phyloP scores from a whole-genome alignment of 345 rosid species.

The Camelina laxa region DNA sequence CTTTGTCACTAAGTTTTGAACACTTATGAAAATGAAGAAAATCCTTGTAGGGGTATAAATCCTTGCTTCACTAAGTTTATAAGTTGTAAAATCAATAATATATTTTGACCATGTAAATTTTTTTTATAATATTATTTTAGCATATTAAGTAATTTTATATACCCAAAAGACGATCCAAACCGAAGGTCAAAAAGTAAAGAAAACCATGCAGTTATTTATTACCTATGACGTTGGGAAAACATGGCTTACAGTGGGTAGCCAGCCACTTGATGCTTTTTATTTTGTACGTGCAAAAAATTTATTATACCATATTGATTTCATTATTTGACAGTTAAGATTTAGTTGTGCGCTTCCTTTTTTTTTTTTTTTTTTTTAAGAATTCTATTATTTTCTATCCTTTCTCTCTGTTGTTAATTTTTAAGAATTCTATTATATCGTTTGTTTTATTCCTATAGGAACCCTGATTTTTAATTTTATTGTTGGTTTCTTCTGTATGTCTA shows the following conservation, averaged over 20 bases:
- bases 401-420: too few species aligned
- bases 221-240: slow-evolving; percentile 63
- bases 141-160: background rate
- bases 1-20: slow-evolving; percentile 41
- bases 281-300: slow-evolving; percentile 12
- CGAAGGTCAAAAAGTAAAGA: slow-evolving; percentile 54
- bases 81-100: background rate
- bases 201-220: slow-evolving; percentile 58
- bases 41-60: background rate
- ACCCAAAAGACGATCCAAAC: slow-evolving; percentile 50
- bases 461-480: slow-evolving; percentile 8
- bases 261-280: slow-evolving; percentile 26
- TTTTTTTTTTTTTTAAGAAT: too few species aligned
- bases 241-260: slow-evolving; percentile 58
- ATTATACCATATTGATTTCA: background rate
- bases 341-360: slow-evolving; percentile 14
- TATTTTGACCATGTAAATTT: background rate
- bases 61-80: too few species aligned
- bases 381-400: background rate
- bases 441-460: background rate
- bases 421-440: background rate
- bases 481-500: background rate
- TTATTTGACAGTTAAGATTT: slow-evolving; percentile 26
- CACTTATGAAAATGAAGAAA: slow-evolving; percentile 17
- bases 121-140: background rate